phyloP scores from a whole-genome alignment of 2,329 filamentous ascomycete genomes.

The Pseudocercospora fuligena region DNA sequence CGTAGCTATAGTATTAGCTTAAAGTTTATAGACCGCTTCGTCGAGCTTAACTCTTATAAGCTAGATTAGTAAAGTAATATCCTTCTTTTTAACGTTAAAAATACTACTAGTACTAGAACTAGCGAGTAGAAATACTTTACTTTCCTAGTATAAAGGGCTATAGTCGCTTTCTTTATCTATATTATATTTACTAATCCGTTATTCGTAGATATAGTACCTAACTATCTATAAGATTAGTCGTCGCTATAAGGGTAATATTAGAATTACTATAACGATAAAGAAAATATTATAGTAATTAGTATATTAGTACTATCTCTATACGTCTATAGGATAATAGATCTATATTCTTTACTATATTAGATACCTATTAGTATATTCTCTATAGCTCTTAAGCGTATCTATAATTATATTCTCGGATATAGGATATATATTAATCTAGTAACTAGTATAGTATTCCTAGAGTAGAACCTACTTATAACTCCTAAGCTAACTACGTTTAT shows the following conservation, averaged over 20 bases:
- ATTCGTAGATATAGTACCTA: background rate
- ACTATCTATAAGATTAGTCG: background rate
- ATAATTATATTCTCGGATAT: background rate
- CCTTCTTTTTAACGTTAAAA: too few relatives aligned
- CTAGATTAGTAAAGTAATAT: too few relatives aligned
- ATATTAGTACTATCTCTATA: background rate
- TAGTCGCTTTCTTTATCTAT: background rate
- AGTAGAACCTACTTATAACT: background rate
- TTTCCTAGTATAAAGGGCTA: background rate
- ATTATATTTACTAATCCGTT: background rate
- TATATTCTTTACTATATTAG: background rate
- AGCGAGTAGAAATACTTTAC: background rate
- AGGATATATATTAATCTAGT: background rate
- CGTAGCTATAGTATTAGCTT: too few relatives aligned
- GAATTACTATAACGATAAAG: background rate
- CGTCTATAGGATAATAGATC: background rate
- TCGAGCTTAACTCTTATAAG: too few relatives aligned
- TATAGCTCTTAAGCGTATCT: background rate
- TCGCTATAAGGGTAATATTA: background rate
- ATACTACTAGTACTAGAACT: too few relatives aligned
- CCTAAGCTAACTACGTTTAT: background rate
- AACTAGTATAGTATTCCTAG: background rate
- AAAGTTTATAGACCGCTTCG: too few relatives aligned
- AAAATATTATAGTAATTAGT: background rate
- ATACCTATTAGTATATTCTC: background rate